A percentile compares a stretch with the other conserved stretches of the same genome.
phyloP scores from a whole-genome alignment of 805 yeast genomes.

The Candida nemodendra region DNA sequence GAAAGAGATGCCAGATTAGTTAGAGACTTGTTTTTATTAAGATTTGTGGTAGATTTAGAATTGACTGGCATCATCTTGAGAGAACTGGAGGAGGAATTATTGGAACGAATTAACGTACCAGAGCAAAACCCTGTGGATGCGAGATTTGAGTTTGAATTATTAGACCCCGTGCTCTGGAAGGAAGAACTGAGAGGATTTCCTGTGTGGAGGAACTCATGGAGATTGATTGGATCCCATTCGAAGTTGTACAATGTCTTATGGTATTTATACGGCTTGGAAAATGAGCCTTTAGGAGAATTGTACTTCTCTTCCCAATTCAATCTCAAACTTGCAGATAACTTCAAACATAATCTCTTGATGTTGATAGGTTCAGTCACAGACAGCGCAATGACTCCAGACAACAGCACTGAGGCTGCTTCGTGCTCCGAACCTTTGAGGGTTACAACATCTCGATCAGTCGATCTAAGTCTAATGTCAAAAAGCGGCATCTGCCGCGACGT shows the following conservation, averaged over 20 bases:
- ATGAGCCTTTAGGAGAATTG: constrained; percentile 44
- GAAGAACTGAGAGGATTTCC: constrained; percentile 21
- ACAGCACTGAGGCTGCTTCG: constrained; percentile 73
- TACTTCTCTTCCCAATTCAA: constrained; percentile 61
- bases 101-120: constrained; percentile 34
- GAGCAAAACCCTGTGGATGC: constrained; percentile 25
- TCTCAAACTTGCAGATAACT: constrained; percentile 64
- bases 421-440: constrained; percentile 74
- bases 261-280: constrained; percentile 46
- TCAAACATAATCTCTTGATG: constrained; percentile 61
- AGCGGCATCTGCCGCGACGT: constrained; percentile 30
- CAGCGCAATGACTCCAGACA: constrained; percentile 77
- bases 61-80: constrained; percentile 36
- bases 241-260: constrained; percentile 72
- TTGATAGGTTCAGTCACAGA: constrained; percentile 73
- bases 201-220: constrained; percentile 37
- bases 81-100: constrained; percentile 44
- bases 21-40: constrained; percentile 33
- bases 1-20: constrained; percentile 28
- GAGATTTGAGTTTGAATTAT: constrained; percentile 11
- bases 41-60: constrained; percentile 13
- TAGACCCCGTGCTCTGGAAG: constrained; percentile 11
- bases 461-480: constrained; percentile 54
- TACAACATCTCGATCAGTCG: constrained; percentile 74
- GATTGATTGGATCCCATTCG: constrained; percentile 69